phyloP scores from a whole-genome alignment of 208 protist genomes.

The Acanthamoeba sp. region DNA sequence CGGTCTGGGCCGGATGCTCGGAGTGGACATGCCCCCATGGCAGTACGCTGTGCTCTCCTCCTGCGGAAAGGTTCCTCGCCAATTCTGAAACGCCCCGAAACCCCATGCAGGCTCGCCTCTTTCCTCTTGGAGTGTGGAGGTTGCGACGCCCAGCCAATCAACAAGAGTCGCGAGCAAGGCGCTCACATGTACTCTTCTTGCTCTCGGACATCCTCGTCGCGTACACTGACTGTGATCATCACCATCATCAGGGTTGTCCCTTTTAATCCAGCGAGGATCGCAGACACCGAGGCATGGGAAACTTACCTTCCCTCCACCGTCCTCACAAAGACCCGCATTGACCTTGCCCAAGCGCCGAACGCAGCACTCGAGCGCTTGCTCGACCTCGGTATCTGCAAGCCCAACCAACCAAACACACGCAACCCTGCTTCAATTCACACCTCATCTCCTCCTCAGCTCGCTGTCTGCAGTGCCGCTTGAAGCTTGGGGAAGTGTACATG shows the following conservation, averaged over 20 bases:
- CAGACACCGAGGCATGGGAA: neutral
- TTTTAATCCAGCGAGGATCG: no score
- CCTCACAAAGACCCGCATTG: neutral
- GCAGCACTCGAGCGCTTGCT: neutral
- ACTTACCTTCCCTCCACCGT: conserved; percentile 8
- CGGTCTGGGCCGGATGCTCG: neutral
- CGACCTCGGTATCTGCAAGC: neutral
- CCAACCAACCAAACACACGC: no score
- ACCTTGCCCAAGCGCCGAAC: neutral
- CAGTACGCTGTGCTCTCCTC: neutral
- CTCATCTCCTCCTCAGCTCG: neutral
- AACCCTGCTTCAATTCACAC: no score
- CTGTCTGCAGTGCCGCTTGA: neutral
- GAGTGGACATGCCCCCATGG: neutral
- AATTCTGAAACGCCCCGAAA: neutral
- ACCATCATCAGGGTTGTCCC: no score
- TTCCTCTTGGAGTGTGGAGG: conserved; percentile 19
- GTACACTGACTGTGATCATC: no score
- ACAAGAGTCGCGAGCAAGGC: neutral
- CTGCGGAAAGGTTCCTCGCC: neutral
- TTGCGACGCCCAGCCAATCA: neutral
- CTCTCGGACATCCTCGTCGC: no score
- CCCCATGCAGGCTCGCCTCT: neutral
- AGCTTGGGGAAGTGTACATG: no score
- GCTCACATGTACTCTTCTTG: neutral